Conservation (phyloP, 192 early-diverging fungal genomes). For the Coemansia sp. region DNA sequence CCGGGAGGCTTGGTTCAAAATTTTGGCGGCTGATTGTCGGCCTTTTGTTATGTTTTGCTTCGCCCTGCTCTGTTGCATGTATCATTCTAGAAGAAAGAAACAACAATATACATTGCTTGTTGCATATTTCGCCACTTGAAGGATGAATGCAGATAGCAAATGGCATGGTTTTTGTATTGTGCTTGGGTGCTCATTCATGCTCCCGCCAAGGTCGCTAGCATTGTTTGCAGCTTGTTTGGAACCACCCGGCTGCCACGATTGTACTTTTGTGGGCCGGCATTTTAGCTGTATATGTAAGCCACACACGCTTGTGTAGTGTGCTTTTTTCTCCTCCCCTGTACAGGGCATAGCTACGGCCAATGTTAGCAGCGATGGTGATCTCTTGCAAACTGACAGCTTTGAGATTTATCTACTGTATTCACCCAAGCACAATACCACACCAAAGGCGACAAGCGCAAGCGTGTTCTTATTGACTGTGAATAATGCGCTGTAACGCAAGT, state of each 20-base stretch:
- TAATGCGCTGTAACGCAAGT: slow-evolving; percentile 1
- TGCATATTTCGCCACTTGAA: slow-evolving; percentile 4
- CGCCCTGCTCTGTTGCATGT: not conserved
- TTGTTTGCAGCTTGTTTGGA: not conserved
- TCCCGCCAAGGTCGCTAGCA: not conserved
- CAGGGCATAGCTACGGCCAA: not conserved
- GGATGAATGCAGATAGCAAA: not conserved
- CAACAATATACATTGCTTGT: not conserved
- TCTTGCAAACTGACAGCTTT: not conserved
- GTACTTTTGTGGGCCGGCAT: not conserved
- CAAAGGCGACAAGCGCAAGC: not conserved
- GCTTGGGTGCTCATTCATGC: not conserved
- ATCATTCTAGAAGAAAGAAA: not conserved
- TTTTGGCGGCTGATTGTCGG: not conserved
- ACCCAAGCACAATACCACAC: not conserved
- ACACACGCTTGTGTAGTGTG: not conserved
- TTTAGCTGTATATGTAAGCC: not conserved
- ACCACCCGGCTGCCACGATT: not conserved
- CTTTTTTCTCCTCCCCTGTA: not conserved
- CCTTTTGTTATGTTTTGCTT: not conserved
- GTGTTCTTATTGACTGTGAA: slow-evolving; percentile 7
- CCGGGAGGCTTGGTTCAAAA: not conserved
- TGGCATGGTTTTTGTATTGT: not conserved
- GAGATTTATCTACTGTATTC: not conserved
- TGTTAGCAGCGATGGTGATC: slow-evolving; percentile 1